Evolutionary conservation across 371 early-diverging fungal species (phyloP).

Genomic region (Rhizopus microsporus): DNA sequence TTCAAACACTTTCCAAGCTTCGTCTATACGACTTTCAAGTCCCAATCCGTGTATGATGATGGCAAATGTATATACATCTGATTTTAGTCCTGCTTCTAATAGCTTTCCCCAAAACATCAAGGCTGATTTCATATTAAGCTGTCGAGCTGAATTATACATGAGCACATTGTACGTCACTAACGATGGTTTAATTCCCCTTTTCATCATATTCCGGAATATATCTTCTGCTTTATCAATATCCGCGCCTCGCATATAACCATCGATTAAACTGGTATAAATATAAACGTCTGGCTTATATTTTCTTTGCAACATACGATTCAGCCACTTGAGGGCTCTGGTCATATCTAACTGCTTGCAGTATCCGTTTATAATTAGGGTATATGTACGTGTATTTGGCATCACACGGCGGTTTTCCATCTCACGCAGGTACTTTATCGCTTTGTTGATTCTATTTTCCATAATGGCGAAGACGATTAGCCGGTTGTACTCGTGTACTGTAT

Average conservation of each 20-base stretch:
- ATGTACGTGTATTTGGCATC: constrained; percentile 29
- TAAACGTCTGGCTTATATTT: constrained; percentile 32
- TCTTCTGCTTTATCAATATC: constrained; percentile 36
- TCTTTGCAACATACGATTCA: constrained; percentile 37
- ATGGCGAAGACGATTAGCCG: constrained; percentile 17
- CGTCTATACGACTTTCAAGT: constrained; percentile 36
- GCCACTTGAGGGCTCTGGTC: constrained; percentile 37
- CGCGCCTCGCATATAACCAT: constrained; percentile 50
- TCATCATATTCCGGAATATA: constrained; percentile 42
- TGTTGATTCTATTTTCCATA: constrained; percentile 29
- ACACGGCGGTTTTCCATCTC: constrained; percentile 31
- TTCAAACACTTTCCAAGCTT: constrained; percentile 46
- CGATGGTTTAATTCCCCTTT: constrained; percentile 32
- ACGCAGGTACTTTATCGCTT: constrained; percentile 32
- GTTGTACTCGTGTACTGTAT: constrained; percentile 27
- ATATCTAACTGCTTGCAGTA: constrained; percentile 36
- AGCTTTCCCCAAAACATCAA: constrained; percentile 41
- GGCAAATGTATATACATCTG: constrained; percentile 50
- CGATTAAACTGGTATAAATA: constrained; percentile 49
- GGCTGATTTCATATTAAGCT: constrained; percentile 44
- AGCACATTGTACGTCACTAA: constrained; percentile 48
- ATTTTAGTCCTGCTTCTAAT: constrained; percentile 38
- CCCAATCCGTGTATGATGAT: constrained; percentile 49
- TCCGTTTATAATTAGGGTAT: constrained; percentile 44
- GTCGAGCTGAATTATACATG: constrained; percentile 45